These are phyloP conservation scores for Cyberlindnera nakhonratchasimensis DNA, from an alignment of 805 yeast genomes.

Conservation along the genomic window DNA sequence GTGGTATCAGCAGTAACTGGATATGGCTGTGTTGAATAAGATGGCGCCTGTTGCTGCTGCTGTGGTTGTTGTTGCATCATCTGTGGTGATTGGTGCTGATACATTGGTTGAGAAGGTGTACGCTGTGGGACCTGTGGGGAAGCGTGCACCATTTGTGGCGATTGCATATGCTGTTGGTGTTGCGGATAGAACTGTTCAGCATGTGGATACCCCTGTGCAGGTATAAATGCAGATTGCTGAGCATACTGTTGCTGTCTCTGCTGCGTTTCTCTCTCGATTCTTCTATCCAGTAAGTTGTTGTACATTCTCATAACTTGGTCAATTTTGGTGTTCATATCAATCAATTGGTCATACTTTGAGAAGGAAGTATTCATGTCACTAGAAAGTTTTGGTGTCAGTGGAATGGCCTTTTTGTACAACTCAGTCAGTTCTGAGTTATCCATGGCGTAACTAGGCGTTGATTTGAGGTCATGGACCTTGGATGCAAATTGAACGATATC, in stretches of 20 bases:
- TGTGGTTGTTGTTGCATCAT: constrained; percentile 1
- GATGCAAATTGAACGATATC: constrained; percentile 66
- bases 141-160: constrained; percentile 6
- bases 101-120: constrained; percentile 9
- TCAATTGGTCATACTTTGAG: constrained; percentile 58
- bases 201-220: constrained; percentile 11
- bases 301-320: constrained; percentile 73
- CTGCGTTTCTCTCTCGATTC: constrained; percentile 37
- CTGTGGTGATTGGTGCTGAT: constrained; percentile 4
- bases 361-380: constrained; percentile 54
- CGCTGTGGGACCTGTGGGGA: constrained; percentile 5
- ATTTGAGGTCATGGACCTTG: constrained; percentile 44
- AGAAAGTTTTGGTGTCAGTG: constrained; percentile 67
- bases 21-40: constrained; percentile 15
- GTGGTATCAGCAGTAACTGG: constrained; percentile 6
- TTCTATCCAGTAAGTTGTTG: constrained; percentile 65
- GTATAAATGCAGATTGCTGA: constrained; percentile 6
- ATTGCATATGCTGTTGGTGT: constrained; percentile 8
- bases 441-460: constrained; percentile 13
- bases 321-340: constrained; percentile 74
- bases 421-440: constrained; percentile 44
- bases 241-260: constrained; percentile 25
- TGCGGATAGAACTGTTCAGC: constrained; percentile 12
- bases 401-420: constrained; percentile 55
- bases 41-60: constrained; percentile 9